These are phyloP conservation scores for Parachlorella kessleri DNA, from an alignment of 139 green algal genomes.

Conservation along the genomic window DNA sequence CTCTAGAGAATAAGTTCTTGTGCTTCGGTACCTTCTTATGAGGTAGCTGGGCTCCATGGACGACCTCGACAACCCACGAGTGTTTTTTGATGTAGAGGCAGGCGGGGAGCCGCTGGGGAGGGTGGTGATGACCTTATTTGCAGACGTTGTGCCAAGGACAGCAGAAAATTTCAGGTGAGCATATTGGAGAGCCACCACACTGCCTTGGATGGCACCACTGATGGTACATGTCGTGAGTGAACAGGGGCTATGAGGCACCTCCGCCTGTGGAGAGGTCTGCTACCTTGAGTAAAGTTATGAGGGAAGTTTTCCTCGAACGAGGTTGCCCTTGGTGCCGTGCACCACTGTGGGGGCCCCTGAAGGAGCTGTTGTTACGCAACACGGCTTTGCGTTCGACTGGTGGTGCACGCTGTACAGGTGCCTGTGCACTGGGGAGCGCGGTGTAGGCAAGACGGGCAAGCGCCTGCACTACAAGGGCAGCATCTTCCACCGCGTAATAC, in stretches of 20 bases:
- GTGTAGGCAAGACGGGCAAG: slow-evolving; percentile 76
- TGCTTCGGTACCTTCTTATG: too few species aligned
- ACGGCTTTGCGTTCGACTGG: neutral
- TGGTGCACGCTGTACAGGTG: slow-evolving; percentile 22
- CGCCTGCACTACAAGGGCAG: slow-evolving; percentile 85
- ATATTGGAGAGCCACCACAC: slow-evolving; percentile 13
- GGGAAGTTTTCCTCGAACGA: too few species aligned
- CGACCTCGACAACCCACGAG: slow-evolving; percentile 47
- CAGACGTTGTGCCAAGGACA: slow-evolving; percentile 74
- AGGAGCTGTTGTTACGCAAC: neutral
- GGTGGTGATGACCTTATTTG: slow-evolving; percentile 86
- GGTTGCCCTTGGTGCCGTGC: too few species aligned
- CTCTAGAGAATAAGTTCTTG: too few species aligned
- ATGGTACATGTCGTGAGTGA: slow-evolving; percentile 20
- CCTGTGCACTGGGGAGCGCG: slow-evolving; percentile 90
- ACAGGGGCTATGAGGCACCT: too few species aligned
- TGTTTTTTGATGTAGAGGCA: slow-evolving; percentile 92
- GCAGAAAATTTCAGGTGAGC: slow-evolving; percentile 90
- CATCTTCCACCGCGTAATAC: slow-evolving; percentile 84
- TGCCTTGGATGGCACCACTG: too few species aligned
- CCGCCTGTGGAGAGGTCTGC: too few species aligned
- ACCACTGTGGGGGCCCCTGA: too few species aligned
- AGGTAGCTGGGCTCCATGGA: too few species aligned
- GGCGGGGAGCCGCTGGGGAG: slow-evolving; percentile 73
- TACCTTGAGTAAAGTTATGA: too few species aligned